phyloP scores from a whole-genome alignment of 257 asterid species.

The Fraxinus quadrangulata region DNA sequence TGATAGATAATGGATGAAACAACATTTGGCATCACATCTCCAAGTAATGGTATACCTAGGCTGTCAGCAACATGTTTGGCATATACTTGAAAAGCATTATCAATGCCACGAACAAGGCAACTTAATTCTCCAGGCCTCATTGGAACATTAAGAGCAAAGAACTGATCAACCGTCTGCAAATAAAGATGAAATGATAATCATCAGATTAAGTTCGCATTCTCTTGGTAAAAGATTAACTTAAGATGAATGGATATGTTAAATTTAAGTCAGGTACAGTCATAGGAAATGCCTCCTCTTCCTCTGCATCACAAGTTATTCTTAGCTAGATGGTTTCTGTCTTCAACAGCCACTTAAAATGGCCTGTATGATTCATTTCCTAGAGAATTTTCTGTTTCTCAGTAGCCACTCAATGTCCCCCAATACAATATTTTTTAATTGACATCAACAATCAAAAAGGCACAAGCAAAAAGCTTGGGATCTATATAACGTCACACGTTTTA shows the following conservation, averaged over 20 bases:
- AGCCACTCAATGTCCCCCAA: background rate
- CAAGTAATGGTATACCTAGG: conserved; percentile 56
- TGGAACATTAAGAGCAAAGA: conserved; percentile 90
- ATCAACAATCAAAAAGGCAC: background rate
- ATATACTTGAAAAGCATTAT: conserved; percentile 93
- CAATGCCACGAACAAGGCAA: conserved; percentile 89
- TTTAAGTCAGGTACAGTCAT: background rate
- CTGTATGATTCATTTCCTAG: background rate
- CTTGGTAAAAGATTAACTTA: background rate
- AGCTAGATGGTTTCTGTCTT: conserved; percentile 7
- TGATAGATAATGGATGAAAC: conserved; percentile 17
- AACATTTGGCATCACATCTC: conserved; percentile 21
- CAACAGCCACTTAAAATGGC: conserved; percentile 5
- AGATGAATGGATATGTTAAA: background rate
- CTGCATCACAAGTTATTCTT: background rate
- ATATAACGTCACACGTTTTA: background rate
- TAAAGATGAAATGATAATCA: conserved; percentile 20
- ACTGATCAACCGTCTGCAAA: conserved; percentile 96
- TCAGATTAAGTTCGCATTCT: conserved; percentile 5
- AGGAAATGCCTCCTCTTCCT: background rate
- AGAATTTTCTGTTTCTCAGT: conserved; percentile 11
- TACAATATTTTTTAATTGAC: background rate
- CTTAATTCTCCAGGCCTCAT: conserved; percentile 87
- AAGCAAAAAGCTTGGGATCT: background rate
- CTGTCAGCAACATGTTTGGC: conserved; percentile 68